Base-by-base conservation (phyloP, 1,284 basidiomycete genomes). In the Crepidotus sp. region DNA sequence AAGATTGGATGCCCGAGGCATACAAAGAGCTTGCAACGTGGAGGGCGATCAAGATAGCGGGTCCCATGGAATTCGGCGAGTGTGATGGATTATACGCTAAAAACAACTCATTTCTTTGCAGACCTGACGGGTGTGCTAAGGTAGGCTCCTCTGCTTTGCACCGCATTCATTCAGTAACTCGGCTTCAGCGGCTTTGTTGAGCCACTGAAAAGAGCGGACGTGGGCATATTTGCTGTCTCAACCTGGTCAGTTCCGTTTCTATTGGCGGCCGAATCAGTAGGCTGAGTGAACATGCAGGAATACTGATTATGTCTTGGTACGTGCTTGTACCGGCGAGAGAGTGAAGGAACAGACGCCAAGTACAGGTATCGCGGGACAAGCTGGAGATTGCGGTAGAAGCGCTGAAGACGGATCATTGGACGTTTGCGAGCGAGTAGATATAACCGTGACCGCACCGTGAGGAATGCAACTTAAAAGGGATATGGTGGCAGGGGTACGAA, bases 21-120 rank as follows among this genome's bases (percentile, higher is more conserved):
- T 57, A 64, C 45, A 55, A 55, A 40, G 60, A 66, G 31, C 59
- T 67, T 24, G 65, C 69, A 25, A 62, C 64, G 15, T 80, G 79
- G 76, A 68, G 61, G 55, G 76, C 74, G 48, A 73, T 84, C 45
- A 75, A 74, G 55, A 76, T 84, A 37, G 64, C 65, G 36, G 82
- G 80, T 2, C 78, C 77, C 3, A 74, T 84, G 72, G 74, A 78
- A 55, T 80, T 82, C 47, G 68, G 79, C 80, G 49, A 50, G 67
- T 58, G 21, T 5, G n/a, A n/a, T n/a, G n/a, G n/a, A n/a, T n/a
- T n/a, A n/a, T n/a, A n/a, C n/a, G n/a, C n/a, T n/a, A n/a, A n/a
- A n/a, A n/a, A n/a, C 9, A 19, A 33, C 15, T 34, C 14, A 40
- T 22, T 46, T 11, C 21, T 45, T 25, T 29, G 42, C 48, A 79